Evolutionary conservation across 2,329 filamentous ascomycete genomes (phyloP), one percentile per base, ranked within the genome.

Genomic region (Sphaceloma murrayae): DNA sequence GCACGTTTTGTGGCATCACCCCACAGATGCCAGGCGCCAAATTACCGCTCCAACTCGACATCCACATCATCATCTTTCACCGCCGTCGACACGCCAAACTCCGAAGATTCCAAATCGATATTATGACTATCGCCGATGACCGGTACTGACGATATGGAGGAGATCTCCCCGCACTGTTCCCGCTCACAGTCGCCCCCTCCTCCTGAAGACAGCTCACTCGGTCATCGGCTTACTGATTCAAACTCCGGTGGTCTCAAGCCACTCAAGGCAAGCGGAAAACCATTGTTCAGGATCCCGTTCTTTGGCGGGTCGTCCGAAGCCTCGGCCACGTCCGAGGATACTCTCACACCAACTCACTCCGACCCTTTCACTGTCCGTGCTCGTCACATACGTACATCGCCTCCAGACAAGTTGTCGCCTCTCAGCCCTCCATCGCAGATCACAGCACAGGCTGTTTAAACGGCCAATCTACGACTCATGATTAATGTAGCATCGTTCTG

Each of bases 1-100:
- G 57, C 55, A 6, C 48, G 48, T 13, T 54, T 56, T 24, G 39
- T 51, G 13, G 46, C 39, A 7, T 43, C 34, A 10, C 43, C 31
- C 9, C 45, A 48, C 43, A 47, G 49, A 21, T 46, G 45, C 19
- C 24, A 42, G 16, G 45, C 34, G 13, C 45, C 45, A 11, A 36
- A 33, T 13, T 46, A 36, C 24, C 43, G 43, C 17, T 46, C 34
- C 7, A 45, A 45, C 30, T 45, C 30, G 18, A 34, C 42, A 27
- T 34, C 32, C 7, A 29, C 31, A 9, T 45, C 31, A 9, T 34
- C 30, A 16, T 32, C 42, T n/a, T 19, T 32, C 17, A 45, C 42
- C 4, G 42, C 42, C 14, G 17, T 22, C 22, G 42, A 45, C 19
- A 45, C 42, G 3, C 42, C 42, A 11, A 45, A 21, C 10, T 34